Evolutionary conservation across 495 filamentous ascomycete genomes (phyloP).

Genomic region (Penicillium turbatum): DNA sequence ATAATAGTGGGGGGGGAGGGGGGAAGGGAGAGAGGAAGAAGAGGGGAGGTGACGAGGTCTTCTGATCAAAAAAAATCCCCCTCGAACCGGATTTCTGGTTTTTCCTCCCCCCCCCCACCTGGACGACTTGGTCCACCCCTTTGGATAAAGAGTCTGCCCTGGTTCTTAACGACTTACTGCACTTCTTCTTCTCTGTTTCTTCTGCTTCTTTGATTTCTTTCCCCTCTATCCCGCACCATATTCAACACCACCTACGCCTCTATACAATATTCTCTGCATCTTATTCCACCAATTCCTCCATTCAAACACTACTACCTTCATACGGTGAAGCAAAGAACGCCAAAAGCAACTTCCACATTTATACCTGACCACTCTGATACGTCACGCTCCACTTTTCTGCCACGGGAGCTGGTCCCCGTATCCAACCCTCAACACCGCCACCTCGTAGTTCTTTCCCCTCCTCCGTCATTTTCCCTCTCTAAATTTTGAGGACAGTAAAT

Average conservation of each 20-base stretch:
- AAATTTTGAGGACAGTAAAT: conserved; percentile 18
- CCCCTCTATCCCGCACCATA: background rate
- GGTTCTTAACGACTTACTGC: conserved; percentile 3
- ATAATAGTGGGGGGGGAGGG: conserved; percentile 26
- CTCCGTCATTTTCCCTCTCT: conserved; percentile 11
- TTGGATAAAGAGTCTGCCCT: conserved; percentile 11
- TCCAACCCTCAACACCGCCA: conserved; percentile 11
- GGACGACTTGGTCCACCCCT: conserved; percentile 4
- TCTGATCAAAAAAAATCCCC: conserved; percentile 38
- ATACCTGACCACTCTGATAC: conserved; percentile 22
- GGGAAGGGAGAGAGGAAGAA: too few species aligned
- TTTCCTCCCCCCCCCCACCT: conserved; percentile 3
- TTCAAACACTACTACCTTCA: background rate
- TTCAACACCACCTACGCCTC: background rate
- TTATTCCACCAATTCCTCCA: background rate
- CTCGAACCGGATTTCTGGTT: conserved; percentile 27
- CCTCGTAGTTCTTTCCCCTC: conserved; percentile 14
- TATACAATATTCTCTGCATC: background rate
- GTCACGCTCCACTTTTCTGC: conserved; percentile 30
- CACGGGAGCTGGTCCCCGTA: conserved; percentile 16
- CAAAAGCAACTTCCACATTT: background rate
- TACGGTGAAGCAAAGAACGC: background rate
- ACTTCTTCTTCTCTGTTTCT: conserved; percentile 1
- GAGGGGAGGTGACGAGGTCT: conserved; percentile 34
- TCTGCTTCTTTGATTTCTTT: background rate